Evolutionary conservation across 1,284 basidiomycete species (phyloP), one percentile per base, ranked within the genome.

Genomic region (Phellopilus nigrolimitatus): DNA sequence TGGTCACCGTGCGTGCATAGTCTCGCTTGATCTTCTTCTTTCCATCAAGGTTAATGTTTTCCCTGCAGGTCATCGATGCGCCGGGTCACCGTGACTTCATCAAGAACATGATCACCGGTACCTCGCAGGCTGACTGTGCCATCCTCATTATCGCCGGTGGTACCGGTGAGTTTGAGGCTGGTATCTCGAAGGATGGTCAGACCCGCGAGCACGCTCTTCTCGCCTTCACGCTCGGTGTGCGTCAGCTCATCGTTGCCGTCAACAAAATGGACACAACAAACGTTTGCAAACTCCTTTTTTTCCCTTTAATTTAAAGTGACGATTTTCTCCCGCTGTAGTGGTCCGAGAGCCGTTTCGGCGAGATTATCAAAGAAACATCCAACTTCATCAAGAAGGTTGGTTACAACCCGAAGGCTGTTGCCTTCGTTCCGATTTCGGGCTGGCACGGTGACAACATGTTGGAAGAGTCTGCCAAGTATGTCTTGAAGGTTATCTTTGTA

Each of bases 371-470:
- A 83, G 97, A 99, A 79, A 94, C 94, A 54, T 94, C 92, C 66
- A 88, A 79, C 74, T 99, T 99, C 86, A 97, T 99, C 78, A 99
- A 99, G 88, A 99, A 99, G 88, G 95, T 99, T 71, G 95, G 95
- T 59, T 99, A 95, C 88, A 98, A 99, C 88, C 95, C 97, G 72
- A 97, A 97, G 85, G 70, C 84, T 53, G 95, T 99, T 62, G 83
- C 95, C 62, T 99, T 99, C 80, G 97, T 99, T 62, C 95, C 97
- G 68, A 98, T 99, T 77, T 99, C 95, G 58, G 97, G 95, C 65
- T 99, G 95, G 95, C 93, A 98, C 83, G 97, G 95, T 72, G 95
- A 99, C 87, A 99, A 99, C 91, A 99, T 99, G 95, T 82, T 99
- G 76, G 95, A 99, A 82, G 90, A 93, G 74, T 94, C 93, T 61